These are phyloP conservation scores for Trifolium subterraneum DNA, from an alignment of 306 rosid species.

Conservation along the genomic window DNA sequence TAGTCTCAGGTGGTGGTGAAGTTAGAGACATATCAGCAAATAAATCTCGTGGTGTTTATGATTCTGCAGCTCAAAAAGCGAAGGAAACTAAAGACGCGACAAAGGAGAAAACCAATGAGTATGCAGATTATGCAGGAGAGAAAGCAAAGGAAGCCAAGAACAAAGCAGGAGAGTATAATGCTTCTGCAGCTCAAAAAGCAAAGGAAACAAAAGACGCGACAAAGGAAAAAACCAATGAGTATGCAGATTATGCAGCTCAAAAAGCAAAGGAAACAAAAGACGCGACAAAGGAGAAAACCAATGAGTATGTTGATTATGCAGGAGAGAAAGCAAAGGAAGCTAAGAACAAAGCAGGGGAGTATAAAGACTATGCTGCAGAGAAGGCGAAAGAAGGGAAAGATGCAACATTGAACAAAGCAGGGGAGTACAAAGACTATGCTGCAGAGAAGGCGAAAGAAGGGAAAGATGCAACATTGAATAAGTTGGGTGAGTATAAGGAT, in stretches of 20 bases:
- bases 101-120: conserved; percentile 36
- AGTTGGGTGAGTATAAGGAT: conserved; percentile 46
- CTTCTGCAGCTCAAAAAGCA: conserved; percentile 35
- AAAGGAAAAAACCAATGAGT: conserved; percentile 27
- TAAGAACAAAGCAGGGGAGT: too few relatives aligned
- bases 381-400: too few relatives aligned
- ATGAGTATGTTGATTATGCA: too few relatives aligned
- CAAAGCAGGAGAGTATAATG: conserved; percentile 45
- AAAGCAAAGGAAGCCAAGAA: conserved; percentile 51
- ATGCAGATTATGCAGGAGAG: conserved; percentile 34
- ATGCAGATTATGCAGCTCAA: conserved; percentile 54
- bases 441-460: conserved; percentile 41
- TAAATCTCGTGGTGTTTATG: conserved; percentile 17
- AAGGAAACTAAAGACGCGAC: conserved; percentile 43
- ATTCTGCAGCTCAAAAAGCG: conserved; percentile 39
- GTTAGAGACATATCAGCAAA: conserved; percentile 44
- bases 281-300: too few relatives aligned
- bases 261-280: too few relatives aligned
- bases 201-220: conserved; percentile 47
- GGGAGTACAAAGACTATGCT: conserved; percentile 44
- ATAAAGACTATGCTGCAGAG: too few relatives aligned
- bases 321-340: too few relatives aligned
- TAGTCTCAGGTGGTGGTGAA: conserved; percentile 2
- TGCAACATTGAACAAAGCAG: conserved; percentile 44
- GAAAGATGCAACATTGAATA: conserved; percentile 36